Percentiles rank a stretch among this genome's conserved stretches.
These are phyloP conservation scores for Clohesyomyces aquaticus DNA, from an alignment of 495 filamentous ascomycete genomes.

Conservation along the genomic window DNA sequence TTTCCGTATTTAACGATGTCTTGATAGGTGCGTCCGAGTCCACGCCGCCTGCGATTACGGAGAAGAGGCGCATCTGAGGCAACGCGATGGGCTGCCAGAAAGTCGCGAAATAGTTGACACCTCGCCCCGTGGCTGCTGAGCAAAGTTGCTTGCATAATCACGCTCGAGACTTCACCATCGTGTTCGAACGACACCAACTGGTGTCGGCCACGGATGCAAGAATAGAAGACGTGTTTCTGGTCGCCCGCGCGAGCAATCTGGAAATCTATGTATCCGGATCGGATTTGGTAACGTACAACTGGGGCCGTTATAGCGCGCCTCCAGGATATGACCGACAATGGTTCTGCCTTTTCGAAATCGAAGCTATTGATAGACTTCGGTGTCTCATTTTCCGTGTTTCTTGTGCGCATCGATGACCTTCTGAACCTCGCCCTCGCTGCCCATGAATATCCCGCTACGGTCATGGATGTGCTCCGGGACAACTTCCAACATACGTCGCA, in stretches of 20 bases:
- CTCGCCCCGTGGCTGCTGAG: neutral
- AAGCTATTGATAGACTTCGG: slow-evolving; percentile 10
- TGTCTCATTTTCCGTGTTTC: slow-evolving; percentile 48
- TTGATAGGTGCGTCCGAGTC: neutral
- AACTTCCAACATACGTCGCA: slow-evolving; percentile 86
- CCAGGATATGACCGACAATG: slow-evolving; percentile 16
- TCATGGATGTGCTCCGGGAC: slow-evolving; percentile 95
- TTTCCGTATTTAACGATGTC: neutral
- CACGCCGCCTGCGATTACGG: neutral
- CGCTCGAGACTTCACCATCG: neutral
- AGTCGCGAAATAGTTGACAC: neutral
- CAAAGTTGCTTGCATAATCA: too few species aligned
- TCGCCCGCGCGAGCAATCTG: slow-evolving; percentile 26
- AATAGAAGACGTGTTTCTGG: slow-evolving; percentile 13
- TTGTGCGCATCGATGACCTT: slow-evolving; percentile 80
- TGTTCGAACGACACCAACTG: slow-evolving; percentile 2
- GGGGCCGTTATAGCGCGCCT: slow-evolving; percentile 11
- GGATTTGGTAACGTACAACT: slow-evolving; percentile 30
- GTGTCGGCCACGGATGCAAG: slow-evolving; percentile 2
- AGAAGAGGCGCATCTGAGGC: neutral
- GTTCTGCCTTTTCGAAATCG: neutral
- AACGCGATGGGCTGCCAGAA: neutral
- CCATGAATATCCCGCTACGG: slow-evolving; percentile 92
- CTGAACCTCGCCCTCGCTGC: slow-evolving; percentile 90
- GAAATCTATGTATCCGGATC: slow-evolving; percentile 21